Percentiles rank a stretch among this genome's conserved stretches.
Evolutionary conservation across 495 filamentous ascomycete species (phyloP).

Genomic region (Lindgomyces ingoldianus): DNA sequence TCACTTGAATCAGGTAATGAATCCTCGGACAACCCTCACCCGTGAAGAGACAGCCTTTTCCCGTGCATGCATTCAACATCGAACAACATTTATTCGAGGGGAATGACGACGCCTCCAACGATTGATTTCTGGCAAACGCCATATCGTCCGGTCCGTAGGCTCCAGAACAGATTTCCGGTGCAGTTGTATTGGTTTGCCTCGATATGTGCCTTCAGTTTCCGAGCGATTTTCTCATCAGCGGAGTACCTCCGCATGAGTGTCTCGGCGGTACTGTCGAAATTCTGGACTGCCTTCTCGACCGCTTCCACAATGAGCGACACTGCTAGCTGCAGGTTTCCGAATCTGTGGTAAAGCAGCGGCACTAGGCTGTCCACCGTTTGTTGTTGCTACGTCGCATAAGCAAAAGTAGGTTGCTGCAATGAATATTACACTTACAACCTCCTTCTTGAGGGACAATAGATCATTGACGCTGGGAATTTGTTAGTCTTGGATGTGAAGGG

Average conservation of each 20-base stretch:
- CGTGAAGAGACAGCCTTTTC: neutral
- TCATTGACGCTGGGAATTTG: conserved; percentile 37
- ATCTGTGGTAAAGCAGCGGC: conserved; percentile 28
- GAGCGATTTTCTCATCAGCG: neutral
- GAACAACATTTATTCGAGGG: neutral
- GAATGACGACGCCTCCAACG: neutral
- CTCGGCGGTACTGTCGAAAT: conserved; percentile 24
- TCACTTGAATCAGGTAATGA: too few relatives aligned
- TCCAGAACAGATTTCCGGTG: conserved; percentile 40
- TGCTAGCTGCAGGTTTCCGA: conserved; percentile 13
- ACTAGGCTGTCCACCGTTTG: conserved; percentile 21
- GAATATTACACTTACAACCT: conserved; percentile 29
- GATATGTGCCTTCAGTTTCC: conserved; percentile 16
- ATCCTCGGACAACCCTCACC: too few relatives aligned
- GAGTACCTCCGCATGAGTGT: conserved; percentile 23
- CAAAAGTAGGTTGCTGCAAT: too few relatives aligned
- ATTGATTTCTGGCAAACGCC: conserved; percentile 12
- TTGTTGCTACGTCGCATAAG: conserved; percentile 7
- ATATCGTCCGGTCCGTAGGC: conserved; percentile 18
- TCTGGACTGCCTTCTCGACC: conserved; percentile 23
- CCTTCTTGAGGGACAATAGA: conserved; percentile 43
- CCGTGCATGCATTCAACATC: neutral
- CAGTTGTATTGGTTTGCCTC: conserved; percentile 36
- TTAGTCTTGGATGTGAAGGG: neutral
- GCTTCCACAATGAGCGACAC: conserved; percentile 18